A percentile compares a stretch with the other conserved stretches of the same genome.
Evolutionary conservation across 768 basidiomycete genomes (phyloP).

Genomic region (Omphalotus guepiniiformis): DNA sequence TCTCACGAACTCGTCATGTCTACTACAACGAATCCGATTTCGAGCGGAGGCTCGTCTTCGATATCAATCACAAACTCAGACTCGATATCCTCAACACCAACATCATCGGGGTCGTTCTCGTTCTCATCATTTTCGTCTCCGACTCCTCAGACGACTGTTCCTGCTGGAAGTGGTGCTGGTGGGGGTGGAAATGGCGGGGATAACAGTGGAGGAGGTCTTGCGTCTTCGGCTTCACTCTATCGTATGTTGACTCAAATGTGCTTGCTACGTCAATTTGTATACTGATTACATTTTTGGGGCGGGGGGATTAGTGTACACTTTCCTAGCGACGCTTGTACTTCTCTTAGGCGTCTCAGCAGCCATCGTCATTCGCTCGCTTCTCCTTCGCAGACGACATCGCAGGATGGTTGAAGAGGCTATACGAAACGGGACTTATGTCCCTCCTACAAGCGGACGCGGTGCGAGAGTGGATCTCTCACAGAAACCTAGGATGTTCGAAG

Average conservation of each 20-base stretch:
- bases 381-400: constrained; percentile 59
- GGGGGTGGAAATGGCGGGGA: neutral
- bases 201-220: neutral
- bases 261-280: neutral
- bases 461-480: constrained; percentile 38
- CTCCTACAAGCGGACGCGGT: constrained; percentile 18
- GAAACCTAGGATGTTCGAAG: constrained; percentile 48
- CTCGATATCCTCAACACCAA: neutral
- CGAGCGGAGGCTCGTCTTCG: neutral
- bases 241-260: neutral
- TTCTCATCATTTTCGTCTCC: neutral
- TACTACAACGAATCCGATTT: too few species aligned
- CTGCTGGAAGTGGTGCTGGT: neutral
- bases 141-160: neutral
- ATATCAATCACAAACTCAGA: neutral
- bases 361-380: constrained; percentile 59
- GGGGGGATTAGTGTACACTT: constrained; percentile 25
- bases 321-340: constrained; percentile 63
- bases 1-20: too few species aligned
- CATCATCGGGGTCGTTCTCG: neutral
- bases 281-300: constrained; percentile 21
- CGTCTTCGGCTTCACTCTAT: constrained; percentile 2
- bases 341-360: constrained; percentile 64
- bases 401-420: constrained; percentile 60
- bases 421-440: constrained; percentile 57